These are phyloP conservation scores for Thermochaetoides thermophila DNA, from an alignment of 495 filamentous ascomycete genomes.

Conservation along the genomic window DNA sequence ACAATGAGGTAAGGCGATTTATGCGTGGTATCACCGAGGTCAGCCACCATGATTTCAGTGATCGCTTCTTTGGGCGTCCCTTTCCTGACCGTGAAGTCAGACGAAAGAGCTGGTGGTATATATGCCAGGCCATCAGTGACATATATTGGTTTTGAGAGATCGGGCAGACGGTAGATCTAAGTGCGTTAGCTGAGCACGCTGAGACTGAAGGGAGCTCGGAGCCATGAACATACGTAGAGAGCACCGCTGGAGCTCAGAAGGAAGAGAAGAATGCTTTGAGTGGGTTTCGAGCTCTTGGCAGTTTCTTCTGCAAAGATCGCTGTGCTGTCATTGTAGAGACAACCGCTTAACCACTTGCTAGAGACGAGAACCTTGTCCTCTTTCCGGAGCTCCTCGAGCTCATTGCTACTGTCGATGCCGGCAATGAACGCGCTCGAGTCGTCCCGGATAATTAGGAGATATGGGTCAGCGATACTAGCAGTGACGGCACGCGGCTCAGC, in stretches of 20 bases:
- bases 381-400: constrained; percentile 68
- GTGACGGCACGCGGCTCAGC: constrained; percentile 58
- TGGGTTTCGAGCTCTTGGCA: constrained; percentile 26
- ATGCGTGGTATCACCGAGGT: constrained; percentile 60
- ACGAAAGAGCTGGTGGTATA: constrained; percentile 59
- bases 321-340: constrained; percentile 55
- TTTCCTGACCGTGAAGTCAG: constrained; percentile 51
- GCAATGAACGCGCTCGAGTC: constrained; percentile 65
- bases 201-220: background rate
- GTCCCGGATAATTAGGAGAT: constrained; percentile 69
- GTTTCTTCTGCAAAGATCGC: constrained; percentile 37
- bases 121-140: constrained; percentile 57
- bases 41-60: constrained; percentile 63
- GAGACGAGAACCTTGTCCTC: constrained; percentile 35
- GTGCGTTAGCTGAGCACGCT: background rate
- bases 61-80: constrained; percentile 55
- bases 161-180: constrained; percentile 48
- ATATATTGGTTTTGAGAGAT: constrained; percentile 46
- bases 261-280: constrained; percentile 49
- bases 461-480: constrained; percentile 80
- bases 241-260: constrained; percentile 54
- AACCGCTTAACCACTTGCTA: constrained; percentile 65
- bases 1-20: constrained; percentile 72
- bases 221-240: constrained; percentile 48
- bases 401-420: constrained; percentile 59